phyloP scores from a whole-genome alignment of 352 stramenopile genomes.

The Globisporangium canariense region DNA sequence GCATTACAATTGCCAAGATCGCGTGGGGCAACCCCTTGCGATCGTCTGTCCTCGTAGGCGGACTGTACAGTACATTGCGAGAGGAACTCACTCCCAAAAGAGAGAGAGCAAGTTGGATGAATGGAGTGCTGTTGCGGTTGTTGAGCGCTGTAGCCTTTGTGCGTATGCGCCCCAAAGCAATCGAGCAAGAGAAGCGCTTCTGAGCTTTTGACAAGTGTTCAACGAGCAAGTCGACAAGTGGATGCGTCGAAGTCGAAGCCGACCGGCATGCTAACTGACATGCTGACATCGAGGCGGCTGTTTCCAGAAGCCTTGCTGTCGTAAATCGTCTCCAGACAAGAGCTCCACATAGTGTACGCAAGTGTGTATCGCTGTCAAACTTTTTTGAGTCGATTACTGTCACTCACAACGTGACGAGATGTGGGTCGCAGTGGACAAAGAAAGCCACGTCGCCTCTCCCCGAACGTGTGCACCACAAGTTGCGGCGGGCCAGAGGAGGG shows the following conservation, averaged over 20 bases:
- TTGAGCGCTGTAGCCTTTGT: background rate
- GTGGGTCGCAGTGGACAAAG: background rate
- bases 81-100: background rate
- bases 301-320: background rate
- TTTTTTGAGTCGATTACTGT: background rate
- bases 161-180: background rate
- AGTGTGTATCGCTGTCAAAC: conserved; percentile 3
- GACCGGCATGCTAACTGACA: too few relatives aligned
- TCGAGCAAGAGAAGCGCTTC: background rate
- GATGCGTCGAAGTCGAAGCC: too few relatives aligned
- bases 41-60: background rate
- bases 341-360: conserved; percentile 6
- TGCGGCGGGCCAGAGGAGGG: too few relatives aligned
- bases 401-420: conserved; percentile 5
- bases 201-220: too few relatives aligned
- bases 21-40: background rate
- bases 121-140: background rate
- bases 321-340: conserved; percentile 4
- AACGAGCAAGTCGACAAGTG: too few relatives aligned
- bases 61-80: background rate
- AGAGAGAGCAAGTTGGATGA: background rate
- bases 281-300: too few relatives aligned
- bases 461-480: background rate
- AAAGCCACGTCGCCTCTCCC: background rate
- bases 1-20: background rate